Conservation (phyloP, 164 flowering plant genomes). For the Dillenia suffruticosa region DNA sequence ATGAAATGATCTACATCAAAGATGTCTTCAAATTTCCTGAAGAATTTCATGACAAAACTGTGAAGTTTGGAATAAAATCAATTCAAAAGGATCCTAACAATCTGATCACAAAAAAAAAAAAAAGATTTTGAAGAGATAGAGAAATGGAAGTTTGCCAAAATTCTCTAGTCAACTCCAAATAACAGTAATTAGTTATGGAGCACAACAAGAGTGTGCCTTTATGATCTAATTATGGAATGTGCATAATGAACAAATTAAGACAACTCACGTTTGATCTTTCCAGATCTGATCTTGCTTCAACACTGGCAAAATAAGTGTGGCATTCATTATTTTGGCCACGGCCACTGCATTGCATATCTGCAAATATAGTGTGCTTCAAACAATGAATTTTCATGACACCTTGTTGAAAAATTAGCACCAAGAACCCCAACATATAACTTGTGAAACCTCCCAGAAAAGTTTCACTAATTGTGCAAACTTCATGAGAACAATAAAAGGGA, state of each 20-base stretch:
- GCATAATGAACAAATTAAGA: constrained; percentile 4
- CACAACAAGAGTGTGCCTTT: too few relatives aligned
- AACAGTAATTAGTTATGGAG: too few relatives aligned
- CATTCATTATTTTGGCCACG: constrained; percentile 97
- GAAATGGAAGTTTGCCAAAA: too few relatives aligned
- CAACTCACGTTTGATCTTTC: constrained; percentile 97
- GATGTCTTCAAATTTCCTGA: constrained; percentile 96
- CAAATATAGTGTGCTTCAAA: constrained; percentile 7
- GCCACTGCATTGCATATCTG: constrained; percentile 99
- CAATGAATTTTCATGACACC: background rate
- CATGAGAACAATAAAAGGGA: too few relatives aligned
- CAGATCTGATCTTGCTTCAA: constrained; percentile 99
- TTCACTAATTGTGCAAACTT: too few relatives aligned
- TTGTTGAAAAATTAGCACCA: too few relatives aligned
- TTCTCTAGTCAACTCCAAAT: too few relatives aligned
- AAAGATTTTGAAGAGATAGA: background rate
- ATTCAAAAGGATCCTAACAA: background rate
- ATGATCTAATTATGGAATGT: background rate
- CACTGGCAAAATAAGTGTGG: constrained; percentile 93
- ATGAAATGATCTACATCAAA: constrained; percentile 99
- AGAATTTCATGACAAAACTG: constrained; percentile 6
- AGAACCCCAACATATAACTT: too few relatives aligned
- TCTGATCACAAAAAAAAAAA: background rate
- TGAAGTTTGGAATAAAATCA: constrained; percentile 3
- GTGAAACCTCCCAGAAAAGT: too few relatives aligned